phyloP scores from a whole-genome alignment of 2,329 filamentous ascomycete species.

The Fonsecaea multimorphosa region DNA sequence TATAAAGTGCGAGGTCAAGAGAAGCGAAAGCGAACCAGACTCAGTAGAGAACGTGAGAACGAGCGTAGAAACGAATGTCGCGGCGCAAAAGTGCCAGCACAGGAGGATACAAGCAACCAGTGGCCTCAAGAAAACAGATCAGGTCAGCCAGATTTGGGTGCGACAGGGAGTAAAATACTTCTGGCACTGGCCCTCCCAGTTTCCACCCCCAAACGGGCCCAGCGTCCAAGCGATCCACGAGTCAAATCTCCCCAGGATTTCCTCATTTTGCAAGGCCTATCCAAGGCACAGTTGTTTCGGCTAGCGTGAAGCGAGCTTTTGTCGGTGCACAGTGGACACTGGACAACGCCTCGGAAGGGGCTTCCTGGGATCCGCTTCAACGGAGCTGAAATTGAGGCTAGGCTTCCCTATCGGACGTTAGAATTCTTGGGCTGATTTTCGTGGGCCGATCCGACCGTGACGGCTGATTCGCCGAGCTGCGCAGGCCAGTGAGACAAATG shows the following conservation, averaged over 20 bases:
- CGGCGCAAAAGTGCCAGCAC: conserved; percentile 26
- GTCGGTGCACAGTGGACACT: conserved; percentile 6
- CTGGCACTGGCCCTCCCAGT: neutral
- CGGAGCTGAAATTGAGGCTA: conserved; percentile 1
- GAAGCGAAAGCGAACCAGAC: conserved; percentile 10
- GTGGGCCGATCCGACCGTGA: conserved; percentile 4
- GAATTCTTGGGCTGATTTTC: conserved; percentile 5
- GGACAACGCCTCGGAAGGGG: conserved; percentile 7
- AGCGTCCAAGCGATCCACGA: conserved; percentile 1
- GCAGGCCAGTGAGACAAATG: neutral
- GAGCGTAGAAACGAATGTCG: conserved; percentile 21
- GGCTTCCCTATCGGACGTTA: conserved; percentile 11
- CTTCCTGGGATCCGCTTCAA: conserved; percentile 17
- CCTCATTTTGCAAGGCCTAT: conserved; percentile 5
- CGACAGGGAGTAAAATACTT: conserved; percentile 14
- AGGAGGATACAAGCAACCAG: neutral
- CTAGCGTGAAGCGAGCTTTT: conserved; percentile 19
- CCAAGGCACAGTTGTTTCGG: conserved; percentile 15
- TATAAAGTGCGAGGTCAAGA: conserved; percentile 8
- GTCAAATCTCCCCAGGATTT: conserved; percentile 31
- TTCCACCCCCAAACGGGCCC: neutral
- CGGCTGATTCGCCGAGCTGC: conserved; percentile 10
- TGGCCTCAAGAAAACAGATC: conserved; percentile 4
- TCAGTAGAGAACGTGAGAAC: conserved; percentile 7
- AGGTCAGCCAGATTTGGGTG: conserved; percentile 11